Evolutionary conservation across 1,284 basidiomycete genomes (phyloP).

Genomic region (Microbotryum violaceum): DNA sequence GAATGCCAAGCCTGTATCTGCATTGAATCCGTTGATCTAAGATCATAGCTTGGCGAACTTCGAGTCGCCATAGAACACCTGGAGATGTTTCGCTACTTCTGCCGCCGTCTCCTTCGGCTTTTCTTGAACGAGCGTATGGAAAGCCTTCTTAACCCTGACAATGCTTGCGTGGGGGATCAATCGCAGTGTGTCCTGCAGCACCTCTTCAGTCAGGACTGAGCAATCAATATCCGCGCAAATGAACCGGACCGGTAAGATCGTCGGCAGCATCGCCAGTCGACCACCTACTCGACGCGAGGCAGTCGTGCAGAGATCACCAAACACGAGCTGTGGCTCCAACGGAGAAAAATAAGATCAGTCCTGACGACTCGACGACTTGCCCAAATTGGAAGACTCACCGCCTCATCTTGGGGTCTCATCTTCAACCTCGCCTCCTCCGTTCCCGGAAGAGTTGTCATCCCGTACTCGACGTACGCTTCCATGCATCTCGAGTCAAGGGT

Average conservation of each 20-base stretch:
- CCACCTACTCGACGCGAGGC: constrained; percentile 24
- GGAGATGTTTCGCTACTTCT: constrained; percentile 33
- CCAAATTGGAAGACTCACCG: constrained; percentile 10
- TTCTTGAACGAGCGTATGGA: constrained; percentile 46
- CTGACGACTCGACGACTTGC: no score
- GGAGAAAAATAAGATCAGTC: neutral
- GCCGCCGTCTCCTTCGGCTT: constrained; percentile 40
- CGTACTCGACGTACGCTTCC: constrained; percentile 51
- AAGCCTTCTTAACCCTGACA: constrained; percentile 29
- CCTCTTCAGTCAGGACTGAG: constrained; percentile 27
- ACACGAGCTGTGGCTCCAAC: constrained; percentile 25
- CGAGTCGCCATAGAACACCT: no score
- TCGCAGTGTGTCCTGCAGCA: neutral
- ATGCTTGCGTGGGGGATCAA: constrained; percentile 26
- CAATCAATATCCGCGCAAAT: constrained; percentile 21
- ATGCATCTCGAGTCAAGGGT: constrained; percentile 65
- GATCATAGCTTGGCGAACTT: no score
- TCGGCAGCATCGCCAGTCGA: constrained; percentile 24
- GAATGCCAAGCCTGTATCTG: no score
- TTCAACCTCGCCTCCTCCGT: constrained; percentile 14
- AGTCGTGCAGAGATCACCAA: constrained; percentile 26
- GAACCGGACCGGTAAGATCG: constrained; percentile 26
- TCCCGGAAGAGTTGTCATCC: constrained; percentile 5
- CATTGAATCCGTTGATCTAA: no score
- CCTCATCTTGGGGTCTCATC: constrained; percentile 15